Conservation (phyloP, 441 rosid species). For the Erodium texanum region DNA sequence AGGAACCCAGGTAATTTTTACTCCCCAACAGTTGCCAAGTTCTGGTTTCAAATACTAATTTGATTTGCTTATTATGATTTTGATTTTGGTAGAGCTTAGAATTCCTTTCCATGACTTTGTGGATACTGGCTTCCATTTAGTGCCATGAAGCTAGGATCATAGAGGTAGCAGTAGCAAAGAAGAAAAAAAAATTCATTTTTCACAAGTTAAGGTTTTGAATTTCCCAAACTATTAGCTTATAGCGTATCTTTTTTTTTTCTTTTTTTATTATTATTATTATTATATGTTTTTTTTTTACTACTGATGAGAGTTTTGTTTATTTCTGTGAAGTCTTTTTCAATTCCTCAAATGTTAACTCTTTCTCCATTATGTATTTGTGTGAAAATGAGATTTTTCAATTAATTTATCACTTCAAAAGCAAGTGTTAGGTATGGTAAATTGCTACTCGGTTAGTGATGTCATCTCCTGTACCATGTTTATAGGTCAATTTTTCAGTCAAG, state of each 20-base stretch:
- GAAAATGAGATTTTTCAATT: background rate
- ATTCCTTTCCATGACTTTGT: too few species aligned
- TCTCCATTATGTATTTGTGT: background rate
- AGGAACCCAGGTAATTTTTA: conserved; percentile 50
- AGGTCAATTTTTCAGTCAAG: background rate
- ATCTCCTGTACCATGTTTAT: background rate
- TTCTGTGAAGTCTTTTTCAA: too few species aligned
- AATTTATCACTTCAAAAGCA: background rate
- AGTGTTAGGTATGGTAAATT: background rate
- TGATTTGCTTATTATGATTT: background rate
- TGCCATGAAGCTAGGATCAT: too few species aligned
- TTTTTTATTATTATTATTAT: too few species aligned
- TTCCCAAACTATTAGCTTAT: background rate
- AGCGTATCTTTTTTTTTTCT: too few species aligned
- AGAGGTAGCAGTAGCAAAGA: too few species aligned
- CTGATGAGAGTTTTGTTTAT: background rate
- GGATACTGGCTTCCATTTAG: too few species aligned
- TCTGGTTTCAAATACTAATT: conserved; percentile 11
- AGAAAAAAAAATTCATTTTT: too few species aligned
- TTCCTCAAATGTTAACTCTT: background rate
- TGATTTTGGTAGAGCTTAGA: too few species aligned
- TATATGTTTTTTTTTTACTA: too few species aligned
- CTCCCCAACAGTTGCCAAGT: background rate
- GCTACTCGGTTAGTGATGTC: background rate
- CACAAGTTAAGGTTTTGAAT: too few species aligned